These are phyloP conservation scores for Chenopodium suecicum DNA, from an alignment of 148 eudicot genomes.

Conservation along the genomic window DNA sequence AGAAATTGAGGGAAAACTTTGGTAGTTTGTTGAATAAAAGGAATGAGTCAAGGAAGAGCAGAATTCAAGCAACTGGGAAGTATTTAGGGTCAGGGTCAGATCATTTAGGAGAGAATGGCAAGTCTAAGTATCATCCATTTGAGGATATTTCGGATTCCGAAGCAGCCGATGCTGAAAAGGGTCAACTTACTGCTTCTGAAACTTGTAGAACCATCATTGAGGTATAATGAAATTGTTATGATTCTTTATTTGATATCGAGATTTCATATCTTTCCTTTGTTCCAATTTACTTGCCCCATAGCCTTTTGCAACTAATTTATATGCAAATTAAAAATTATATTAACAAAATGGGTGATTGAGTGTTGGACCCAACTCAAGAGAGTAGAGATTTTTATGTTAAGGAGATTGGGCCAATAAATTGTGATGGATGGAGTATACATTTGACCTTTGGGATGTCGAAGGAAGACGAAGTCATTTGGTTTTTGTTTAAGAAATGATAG, in stretches of 20 bases:
- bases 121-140: slow-evolving; percentile 76
- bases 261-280: neutral
- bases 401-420: too few species aligned
- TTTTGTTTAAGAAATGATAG: too few species aligned
- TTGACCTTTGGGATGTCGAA: neutral
- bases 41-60: slow-evolving; percentile 28
- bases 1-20: slow-evolving; percentile 37
- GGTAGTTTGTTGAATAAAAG: slow-evolving; percentile 38
- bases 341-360: too few species aligned
- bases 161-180: slow-evolving; percentile 46
- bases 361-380: too few species aligned
- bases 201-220: slow-evolving; percentile 81
- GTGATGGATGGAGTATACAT: neutral
- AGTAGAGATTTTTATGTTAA: too few species aligned
- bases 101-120: slow-evolving; percentile 55
- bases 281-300: too few species aligned
- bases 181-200: slow-evolving; percentile 73
- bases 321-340: too few species aligned
- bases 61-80: slow-evolving; percentile 65
- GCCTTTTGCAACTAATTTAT: too few species aligned
- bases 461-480: neutral
- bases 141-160: slow-evolving; percentile 74
- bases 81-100: slow-evolving; percentile 49
- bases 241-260: neutral
- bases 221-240: slow-evolving; percentile 38